phyloP scores from a whole-genome alignment of 495 filamentous ascomycete genomes.

The Echria macrotheca region DNA sequence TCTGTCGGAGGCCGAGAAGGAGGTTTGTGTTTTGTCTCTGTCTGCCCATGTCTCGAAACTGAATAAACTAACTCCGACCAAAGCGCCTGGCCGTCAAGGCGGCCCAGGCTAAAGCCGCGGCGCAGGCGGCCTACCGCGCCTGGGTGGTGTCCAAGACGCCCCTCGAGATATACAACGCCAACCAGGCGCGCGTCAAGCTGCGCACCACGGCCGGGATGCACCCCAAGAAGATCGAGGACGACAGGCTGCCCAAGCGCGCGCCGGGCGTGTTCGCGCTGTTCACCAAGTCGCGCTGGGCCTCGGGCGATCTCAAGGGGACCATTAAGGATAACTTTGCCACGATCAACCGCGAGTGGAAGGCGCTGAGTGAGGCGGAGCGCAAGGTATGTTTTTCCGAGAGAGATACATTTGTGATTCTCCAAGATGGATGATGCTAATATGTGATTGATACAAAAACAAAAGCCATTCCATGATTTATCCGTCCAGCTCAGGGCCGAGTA shows the following conservation, averaged over 20 bases:
- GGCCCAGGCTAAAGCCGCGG: constrained; percentile 41
- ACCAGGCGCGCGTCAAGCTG: constrained; percentile 48
- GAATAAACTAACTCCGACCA: constrained; percentile 3
- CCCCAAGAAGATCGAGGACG: not conserved
- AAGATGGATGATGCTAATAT: not conserved
- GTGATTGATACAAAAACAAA: not conserved
- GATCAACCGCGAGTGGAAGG: constrained; percentile 51
- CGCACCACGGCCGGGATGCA: not conserved
- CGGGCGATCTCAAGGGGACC: constrained; percentile 41
- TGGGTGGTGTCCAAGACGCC: constrained; percentile 59
- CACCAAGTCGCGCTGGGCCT: constrained; percentile 37
- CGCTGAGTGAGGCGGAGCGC: constrained; percentile 46
- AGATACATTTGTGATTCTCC: not conserved
- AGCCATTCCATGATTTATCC: not conserved
- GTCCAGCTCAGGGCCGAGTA: too few species aligned
- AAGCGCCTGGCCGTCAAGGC: constrained; percentile 43
- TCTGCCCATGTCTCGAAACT: not conserved
- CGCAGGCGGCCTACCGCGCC: constrained; percentile 40
- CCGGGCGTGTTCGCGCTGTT: constrained; percentile 40
- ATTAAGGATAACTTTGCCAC: constrained; percentile 24
- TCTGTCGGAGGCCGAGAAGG: too few species aligned
- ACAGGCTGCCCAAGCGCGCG: constrained; percentile 51
- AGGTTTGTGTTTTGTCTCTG: not conserved
- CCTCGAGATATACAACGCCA: constrained; percentile 55
- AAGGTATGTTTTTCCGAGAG: constrained; percentile 25